Conservation (phyloP, 1,284 basidiomycete genomes). For the Sparassis latifolia region DNA sequence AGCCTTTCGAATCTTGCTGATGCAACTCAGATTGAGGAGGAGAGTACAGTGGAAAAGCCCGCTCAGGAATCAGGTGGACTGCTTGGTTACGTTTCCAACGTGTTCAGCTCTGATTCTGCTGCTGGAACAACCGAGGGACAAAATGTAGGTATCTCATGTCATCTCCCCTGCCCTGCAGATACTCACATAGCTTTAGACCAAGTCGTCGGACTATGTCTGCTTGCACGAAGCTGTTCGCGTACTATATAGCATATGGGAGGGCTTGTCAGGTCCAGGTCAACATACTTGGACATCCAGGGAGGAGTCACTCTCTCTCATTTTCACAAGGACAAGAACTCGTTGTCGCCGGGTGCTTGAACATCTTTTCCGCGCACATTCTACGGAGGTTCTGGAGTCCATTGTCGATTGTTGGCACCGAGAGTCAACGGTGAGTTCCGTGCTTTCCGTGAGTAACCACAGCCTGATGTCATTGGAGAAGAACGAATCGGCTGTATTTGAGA, state of each 20-base stretch:
- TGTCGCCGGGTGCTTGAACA: conserved; percentile 80
- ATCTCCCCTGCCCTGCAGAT: background rate
- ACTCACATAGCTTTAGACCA: conserved; percentile 35
- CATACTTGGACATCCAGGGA: conserved; percentile 46
- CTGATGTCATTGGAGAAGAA: background rate
- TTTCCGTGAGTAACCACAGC: background rate
- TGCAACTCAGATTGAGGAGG: conserved; percentile 49
- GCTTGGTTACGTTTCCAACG: conserved; percentile 77
- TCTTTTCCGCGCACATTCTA: conserved; percentile 75
- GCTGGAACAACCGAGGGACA: conserved; percentile 45
- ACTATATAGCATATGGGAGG: conserved; percentile 67
- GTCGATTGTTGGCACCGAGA: conserved; percentile 75
- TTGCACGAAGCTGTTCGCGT: conserved; percentile 68
- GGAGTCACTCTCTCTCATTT: conserved; percentile 63
- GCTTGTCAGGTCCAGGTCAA: conserved; percentile 42
- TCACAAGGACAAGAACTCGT: conserved; percentile 55
- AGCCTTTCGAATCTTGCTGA: conserved; percentile 52
- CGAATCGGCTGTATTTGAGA: conserved; percentile 65
- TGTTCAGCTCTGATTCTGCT: conserved; percentile 61
- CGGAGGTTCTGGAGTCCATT: conserved; percentile 78
- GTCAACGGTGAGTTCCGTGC: conserved; percentile 32
- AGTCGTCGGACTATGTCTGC: conserved; percentile 63
- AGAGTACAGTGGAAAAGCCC: conserved; percentile 47
- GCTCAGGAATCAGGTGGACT: conserved; percentile 54
- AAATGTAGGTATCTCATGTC: conserved; percentile 14